phyloP scores from a whole-genome alignment of 2,329 filamentous ascomycete genomes.

The Calonectria henricotiae region DNA sequence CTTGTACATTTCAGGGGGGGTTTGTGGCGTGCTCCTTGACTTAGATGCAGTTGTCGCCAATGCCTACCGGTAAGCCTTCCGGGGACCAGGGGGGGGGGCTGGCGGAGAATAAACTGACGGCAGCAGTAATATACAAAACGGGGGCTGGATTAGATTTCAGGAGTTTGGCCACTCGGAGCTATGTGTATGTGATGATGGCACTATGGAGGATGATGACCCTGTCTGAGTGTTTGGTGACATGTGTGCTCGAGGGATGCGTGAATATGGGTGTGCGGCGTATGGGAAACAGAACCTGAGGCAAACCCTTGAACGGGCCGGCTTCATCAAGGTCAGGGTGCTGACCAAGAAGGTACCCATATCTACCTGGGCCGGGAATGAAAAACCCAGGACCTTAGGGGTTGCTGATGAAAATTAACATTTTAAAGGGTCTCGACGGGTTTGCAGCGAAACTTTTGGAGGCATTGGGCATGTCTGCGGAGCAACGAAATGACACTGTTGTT shows the following conservation, averaged over 20 bases:
- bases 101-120: conserved; percentile 31
- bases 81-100: not conserved
- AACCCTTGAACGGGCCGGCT: conserved; percentile 62
- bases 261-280: conserved; percentile 61
- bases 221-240: conserved; percentile 57
- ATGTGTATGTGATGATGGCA: conserved; percentile 65
- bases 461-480: conserved; percentile 56
- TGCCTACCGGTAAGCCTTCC: conserved; percentile 54
- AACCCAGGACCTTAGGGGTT: conserved; percentile 61
- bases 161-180: conserved; percentile 62
- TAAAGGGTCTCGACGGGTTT: conserved; percentile 62
- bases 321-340: conserved; percentile 62
- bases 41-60: conserved; percentile 64
- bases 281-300: conserved; percentile 56
- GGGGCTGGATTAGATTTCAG: conserved; percentile 70
- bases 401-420: conserved; percentile 63
- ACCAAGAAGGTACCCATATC: conserved; percentile 66
- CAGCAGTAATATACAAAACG: conserved; percentile 61
- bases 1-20: conserved; percentile 69
- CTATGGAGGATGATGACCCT: conserved; percentile 62
- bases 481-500: conserved; percentile 57
- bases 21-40: conserved; percentile 69
- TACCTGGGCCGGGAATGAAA: conserved; percentile 62
- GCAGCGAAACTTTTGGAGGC: conserved; percentile 62
- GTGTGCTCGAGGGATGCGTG: conserved; percentile 54